These are phyloP conservation scores for Aspergillus jensenii DNA, from an alignment of 2,329 filamentous ascomycete genomes.

Conservation along the genomic window DNA sequence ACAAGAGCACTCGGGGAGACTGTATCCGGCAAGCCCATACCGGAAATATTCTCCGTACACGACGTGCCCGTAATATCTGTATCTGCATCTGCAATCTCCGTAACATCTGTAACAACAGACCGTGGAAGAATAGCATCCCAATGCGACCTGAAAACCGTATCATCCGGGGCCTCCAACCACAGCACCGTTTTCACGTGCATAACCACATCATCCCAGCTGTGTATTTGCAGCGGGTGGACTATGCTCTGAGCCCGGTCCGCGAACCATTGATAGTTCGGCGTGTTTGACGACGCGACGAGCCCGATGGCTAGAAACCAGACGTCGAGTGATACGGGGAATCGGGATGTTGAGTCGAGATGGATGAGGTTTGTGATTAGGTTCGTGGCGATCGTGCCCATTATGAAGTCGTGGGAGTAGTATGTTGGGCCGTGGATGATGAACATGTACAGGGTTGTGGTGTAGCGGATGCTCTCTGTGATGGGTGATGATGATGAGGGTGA, in stretches of 20 bases:
- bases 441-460: constrained; percentile 52
- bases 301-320: constrained; percentile 48
- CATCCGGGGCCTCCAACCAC: constrained; percentile 21
- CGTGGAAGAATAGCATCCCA: constrained; percentile 18
- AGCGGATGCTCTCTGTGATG: constrained; percentile 49
- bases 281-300: constrained; percentile 31
- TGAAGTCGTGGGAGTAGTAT: constrained; percentile 54
- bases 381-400: constrained; percentile 37
- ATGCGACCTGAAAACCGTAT: constrained; percentile 18
- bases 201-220: constrained; percentile 10
- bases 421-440: constrained; percentile 56
- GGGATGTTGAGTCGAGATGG: constrained; percentile 9
- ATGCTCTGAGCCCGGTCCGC: constrained; percentile 11
- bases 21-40: background rate
- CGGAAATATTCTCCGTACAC: no score
- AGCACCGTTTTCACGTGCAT: constrained; percentile 17
- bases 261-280: constrained; percentile 20
- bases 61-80: no score
- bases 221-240: constrained; percentile 14
- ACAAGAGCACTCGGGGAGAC: background rate
- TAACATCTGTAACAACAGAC: background rate
- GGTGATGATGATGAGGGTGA: constrained; percentile 8
- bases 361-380: constrained; percentile 35
- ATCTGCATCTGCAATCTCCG: no score
- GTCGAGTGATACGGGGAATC: constrained; percentile 26